Evolutionary conservation across 805 yeast species (phyloP), one percentile per base, ranked within the genome.

Genomic region (Wickerhamiella galacta): DNA sequence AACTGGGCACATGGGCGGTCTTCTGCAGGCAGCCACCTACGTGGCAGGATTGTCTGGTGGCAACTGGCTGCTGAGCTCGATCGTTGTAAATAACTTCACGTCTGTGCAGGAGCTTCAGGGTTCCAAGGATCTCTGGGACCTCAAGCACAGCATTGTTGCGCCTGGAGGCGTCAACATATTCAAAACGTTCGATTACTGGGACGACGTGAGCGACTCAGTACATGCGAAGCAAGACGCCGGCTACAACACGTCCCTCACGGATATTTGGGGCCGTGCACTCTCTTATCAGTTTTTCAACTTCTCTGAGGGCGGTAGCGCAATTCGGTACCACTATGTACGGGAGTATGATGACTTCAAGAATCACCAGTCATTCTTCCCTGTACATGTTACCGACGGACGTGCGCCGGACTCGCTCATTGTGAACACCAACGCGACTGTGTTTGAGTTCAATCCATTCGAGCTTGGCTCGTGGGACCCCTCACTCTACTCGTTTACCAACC

Each of bases 381-480:
- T 75, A 43, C 58, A 66, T 44, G 74, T 67, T 40, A 68, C 73
- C 10, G 40, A 58, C 60, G 39, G 60, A 54, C 35, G 58, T 64
- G 31, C 54, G 5, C 51, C 51, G 20, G 70, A 70, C 18, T 63
- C 76, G 3, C 31, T 39, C 4, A 62, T 76, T 31, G 57, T 77
- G 31, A 63, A 66, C 38, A 49, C 55, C 20, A 82, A 80, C 58
- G 73, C 92, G 6, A 79, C 93, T 1, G 65, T 55, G 17, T 56
- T 53, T 34, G 65, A 60, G 42, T 30, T 58, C 41, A 53, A 49
- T 31, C 85, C 92, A 10, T 74, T 59, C 45, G 79, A 75, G 49
- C 55, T 82, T 47, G 95, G 95, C 10, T 73, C 92, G 4, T 82
- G 93, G 93, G 95, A 83, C 49, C 77, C 81, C 10, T 60, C 75